Conservation (phyloP, 176 grass and related monocot species). For the Avena sativa region DNA sequence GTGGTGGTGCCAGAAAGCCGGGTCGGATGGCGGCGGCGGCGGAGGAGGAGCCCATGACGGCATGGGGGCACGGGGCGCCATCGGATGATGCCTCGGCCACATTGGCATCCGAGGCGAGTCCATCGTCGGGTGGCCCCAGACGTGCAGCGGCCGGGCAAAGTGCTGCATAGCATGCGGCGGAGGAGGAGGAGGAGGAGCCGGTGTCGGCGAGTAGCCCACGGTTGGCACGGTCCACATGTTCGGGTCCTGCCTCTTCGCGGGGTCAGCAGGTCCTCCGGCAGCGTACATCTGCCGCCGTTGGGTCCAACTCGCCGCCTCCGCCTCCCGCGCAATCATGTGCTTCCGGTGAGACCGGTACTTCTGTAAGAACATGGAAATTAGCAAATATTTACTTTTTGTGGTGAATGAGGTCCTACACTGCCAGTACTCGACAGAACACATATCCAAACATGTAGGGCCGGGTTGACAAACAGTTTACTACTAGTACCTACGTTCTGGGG, state of each 20-base stretch:
- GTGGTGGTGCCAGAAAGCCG: constrained; percentile 63
- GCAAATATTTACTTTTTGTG: too few species aligned
- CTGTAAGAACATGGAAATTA: constrained; percentile 40
- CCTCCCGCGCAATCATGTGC: constrained; percentile 74
- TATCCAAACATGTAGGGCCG: too few species aligned
- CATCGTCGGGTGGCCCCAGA: constrained; percentile 70
- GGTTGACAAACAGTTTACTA: too few species aligned
- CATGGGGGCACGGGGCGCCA: constrained; percentile 23
- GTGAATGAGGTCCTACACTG: too few species aligned
- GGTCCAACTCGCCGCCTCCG: constrained; percentile 73
- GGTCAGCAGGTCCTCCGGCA: constrained; percentile 1
- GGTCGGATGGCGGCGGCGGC: constrained; percentile 35
- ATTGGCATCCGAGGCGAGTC: constrained; percentile 56
- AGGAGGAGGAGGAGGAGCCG: neutral
- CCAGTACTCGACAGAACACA: neutral
- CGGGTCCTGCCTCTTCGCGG: constrained; percentile 46
- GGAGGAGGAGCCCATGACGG: constrained; percentile 54
- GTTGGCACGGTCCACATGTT: constrained; percentile 72
- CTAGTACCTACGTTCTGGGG: neutral
- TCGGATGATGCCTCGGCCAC: constrained; percentile 63
- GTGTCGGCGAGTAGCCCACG: constrained; percentile 57
- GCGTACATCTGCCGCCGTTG: constrained; percentile 63
- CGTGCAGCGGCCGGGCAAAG: constrained; percentile 57
- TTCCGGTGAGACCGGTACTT: constrained; percentile 94
- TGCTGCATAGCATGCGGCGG: constrained; percentile 40